Percentiles rank a stretch among this genome's conserved stretches.
Evolutionary conservation across 495 filamentous ascomycete species (phyloP).

Genomic region (Hypomontagnella submonticulosa): DNA sequence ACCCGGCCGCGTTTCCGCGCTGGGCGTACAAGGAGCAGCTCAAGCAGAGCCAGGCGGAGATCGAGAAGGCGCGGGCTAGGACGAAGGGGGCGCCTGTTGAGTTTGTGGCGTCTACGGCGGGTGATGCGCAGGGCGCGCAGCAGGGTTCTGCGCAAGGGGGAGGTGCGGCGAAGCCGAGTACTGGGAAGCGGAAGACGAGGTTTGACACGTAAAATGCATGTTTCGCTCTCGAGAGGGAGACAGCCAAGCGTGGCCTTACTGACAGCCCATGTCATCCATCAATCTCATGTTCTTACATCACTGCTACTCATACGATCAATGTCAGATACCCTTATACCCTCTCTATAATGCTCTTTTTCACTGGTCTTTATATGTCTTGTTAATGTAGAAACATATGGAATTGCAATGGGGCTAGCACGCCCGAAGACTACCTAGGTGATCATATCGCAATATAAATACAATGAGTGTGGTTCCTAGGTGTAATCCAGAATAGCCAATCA

Average conservation of each 20-base stretch:
- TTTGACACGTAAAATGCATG: slow-evolving; percentile 55
- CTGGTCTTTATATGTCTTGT: background rate
- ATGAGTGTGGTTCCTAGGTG: slow-evolving; percentile 45
- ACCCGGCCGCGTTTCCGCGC: slow-evolving; percentile 70
- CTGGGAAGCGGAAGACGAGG: slow-evolving; percentile 60
- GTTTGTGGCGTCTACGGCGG: slow-evolving; percentile 67
- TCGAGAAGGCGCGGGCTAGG: slow-evolving; percentile 66
- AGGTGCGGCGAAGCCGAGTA: slow-evolving; percentile 54
- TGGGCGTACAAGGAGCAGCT: slow-evolving; percentile 81
- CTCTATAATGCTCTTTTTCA: background rate
- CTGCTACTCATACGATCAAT: slow-evolving; percentile 18
- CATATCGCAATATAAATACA: slow-evolving; percentile 29
- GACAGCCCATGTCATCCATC: background rate
- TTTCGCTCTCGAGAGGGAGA: too few relatives aligned
- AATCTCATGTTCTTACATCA: background rate
- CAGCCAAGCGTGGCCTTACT: background rate
- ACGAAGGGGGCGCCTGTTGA: slow-evolving; percentile 68
- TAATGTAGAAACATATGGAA: slow-evolving; percentile 39
- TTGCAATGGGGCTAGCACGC: slow-evolving; percentile 16
- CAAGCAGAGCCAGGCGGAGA: slow-evolving; percentile 69
- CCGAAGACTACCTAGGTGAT: slow-evolving; percentile 20
- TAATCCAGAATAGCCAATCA: slow-evolving; percentile 9
- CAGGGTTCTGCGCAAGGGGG: slow-evolving; percentile 48
- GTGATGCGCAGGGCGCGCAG: slow-evolving; percentile 42
- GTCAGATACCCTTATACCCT: slow-evolving; percentile 31